Evolutionary conservation across 306 rosid genomes (phyloP).

Genomic region (Vicia faba): DNA sequence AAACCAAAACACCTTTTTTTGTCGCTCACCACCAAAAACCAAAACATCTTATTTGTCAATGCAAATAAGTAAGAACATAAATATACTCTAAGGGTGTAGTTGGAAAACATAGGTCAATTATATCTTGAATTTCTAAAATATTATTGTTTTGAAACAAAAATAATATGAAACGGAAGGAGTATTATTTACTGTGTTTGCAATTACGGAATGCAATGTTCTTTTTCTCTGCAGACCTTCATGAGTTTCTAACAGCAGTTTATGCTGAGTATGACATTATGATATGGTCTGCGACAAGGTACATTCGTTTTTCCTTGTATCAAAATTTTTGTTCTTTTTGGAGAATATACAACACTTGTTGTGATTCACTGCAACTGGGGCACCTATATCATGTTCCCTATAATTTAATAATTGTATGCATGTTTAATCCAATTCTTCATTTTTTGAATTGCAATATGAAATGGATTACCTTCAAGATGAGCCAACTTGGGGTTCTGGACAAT

Average conservation of each 20-base stretch:
- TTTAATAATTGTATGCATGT: conserved; percentile 3
- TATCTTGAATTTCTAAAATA: too few species aligned
- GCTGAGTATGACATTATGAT: conserved; percentile 90
- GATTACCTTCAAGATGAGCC: conserved; percentile 92
- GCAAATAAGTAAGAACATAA: too few species aligned
- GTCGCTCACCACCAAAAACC: too few species aligned
- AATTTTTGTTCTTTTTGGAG: conserved; percentile 3
- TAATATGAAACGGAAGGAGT: background rate
- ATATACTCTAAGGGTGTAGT: too few species aligned
- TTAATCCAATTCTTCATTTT: background rate
- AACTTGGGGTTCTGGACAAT: conserved; percentile 88
- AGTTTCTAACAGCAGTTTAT: conserved; percentile 86
- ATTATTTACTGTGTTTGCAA: background rate
- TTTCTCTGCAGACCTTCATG: conserved; percentile 76
- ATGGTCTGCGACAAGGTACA: conserved; percentile 97
- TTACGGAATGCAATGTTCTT: conserved; percentile 1
- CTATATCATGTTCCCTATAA: background rate
- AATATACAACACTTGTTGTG: background rate
- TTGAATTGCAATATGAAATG: conserved; percentile 76
- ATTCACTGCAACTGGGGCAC: background rate
- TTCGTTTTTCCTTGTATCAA: conserved; percentile 22
- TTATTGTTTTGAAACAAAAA: too few species aligned
- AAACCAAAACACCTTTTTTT: too few species aligned
- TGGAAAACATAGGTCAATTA: too few species aligned
- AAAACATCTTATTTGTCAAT: too few species aligned